Evolutionary conservation across 2,329 filamentous ascomycete species (phyloP).

Genomic region (Trichoderma guizhouense): DNA sequence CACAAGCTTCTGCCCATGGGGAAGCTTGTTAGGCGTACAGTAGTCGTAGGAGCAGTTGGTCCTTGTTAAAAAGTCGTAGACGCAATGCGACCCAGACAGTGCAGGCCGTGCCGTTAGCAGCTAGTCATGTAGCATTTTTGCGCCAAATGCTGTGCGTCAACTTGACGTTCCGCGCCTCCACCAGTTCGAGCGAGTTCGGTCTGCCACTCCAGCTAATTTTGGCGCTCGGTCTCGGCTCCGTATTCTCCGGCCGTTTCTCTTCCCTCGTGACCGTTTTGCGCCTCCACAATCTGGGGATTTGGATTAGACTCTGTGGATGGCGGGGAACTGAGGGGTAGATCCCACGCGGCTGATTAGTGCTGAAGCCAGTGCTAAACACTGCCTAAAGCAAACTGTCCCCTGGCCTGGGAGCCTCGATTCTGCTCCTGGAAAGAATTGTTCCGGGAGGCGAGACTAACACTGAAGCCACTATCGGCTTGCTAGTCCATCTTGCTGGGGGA

Average conservation of each 20-base stretch:
- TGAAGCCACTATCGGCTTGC: not conserved
- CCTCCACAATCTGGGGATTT: conserved; percentile 15
- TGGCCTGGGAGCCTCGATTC: conserved; percentile 1
- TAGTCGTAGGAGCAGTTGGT: not conserved
- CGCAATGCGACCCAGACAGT: not conserved
- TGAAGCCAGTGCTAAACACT: not conserved
- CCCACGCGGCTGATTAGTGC: not conserved
- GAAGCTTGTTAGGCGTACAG: not conserved
- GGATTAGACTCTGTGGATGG: not conserved
- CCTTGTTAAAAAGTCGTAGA: no score
- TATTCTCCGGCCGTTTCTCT: not conserved
- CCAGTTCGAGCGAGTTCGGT: not conserved
- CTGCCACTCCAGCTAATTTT: not conserved
- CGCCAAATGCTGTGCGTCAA: not conserved
- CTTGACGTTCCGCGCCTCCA: not conserved
- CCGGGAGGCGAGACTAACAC: conserved; percentile 1
- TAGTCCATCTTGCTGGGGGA: not conserved
- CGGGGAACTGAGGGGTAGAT: conserved; percentile 19
- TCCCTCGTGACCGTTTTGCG: conserved; percentile 12
- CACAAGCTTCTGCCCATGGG: not conserved
- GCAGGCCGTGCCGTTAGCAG: not conserved
- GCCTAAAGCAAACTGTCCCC: not conserved
- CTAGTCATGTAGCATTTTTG: not conserved
- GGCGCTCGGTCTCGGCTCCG: not conserved
- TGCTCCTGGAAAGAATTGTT: conserved; percentile 16